Conservation (phyloP, 2,329 filamentous ascomycete genomes). For the Boeremia exigua region DNA sequence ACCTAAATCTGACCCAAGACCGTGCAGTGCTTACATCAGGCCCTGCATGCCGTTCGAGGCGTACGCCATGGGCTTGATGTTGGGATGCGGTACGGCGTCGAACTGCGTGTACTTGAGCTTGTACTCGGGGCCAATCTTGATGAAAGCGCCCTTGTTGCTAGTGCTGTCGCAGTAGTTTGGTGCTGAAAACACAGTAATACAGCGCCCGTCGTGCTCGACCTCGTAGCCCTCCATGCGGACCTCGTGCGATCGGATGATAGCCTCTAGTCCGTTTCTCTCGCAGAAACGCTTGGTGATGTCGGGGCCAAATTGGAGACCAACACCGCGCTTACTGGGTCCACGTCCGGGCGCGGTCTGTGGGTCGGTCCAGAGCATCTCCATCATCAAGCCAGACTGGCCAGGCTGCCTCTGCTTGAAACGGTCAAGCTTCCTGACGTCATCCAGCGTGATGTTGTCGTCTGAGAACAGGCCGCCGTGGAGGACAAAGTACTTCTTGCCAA, state of each 20-base stretch:
- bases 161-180: slow-evolving; percentile 98
- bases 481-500: slow-evolving; percentile 88
- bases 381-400: slow-evolving; percentile 94
- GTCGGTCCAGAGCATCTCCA: slow-evolving; percentile 99
- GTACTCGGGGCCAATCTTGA: slow-evolving; percentile 91
- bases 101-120: slow-evolving; percentile 94
- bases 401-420: slow-evolving; percentile 90
- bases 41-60: slow-evolving; percentile 80
- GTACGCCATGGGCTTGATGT: slow-evolving; percentile 94
- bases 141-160: slow-evolving; percentile 97
- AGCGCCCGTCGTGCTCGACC: slow-evolving; percentile 92
- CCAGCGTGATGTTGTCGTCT: slow-evolving; percentile 87
- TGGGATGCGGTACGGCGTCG: slow-evolving; percentile 93
- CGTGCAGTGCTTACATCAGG: slow-evolving; percentile 63
- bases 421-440: slow-evolving; percentile 93
- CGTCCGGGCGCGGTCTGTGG: slow-evolving; percentile 85
- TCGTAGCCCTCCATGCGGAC: slow-evolving; percentile 99
- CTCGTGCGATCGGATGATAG: slow-evolving; percentile 96
- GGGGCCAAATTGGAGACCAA: slow-evolving; percentile 94
- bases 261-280: slow-evolving; percentile 91
- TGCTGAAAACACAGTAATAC: slow-evolving; percentile 98
- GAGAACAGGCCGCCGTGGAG: slow-evolving; percentile 96
- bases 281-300: slow-evolving; percentile 97
- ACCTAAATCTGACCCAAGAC: slow-evolving; percentile 7
- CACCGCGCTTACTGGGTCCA: slow-evolving; percentile 93